A percentile compares a stretch with the other conserved stretches of the same genome.
These are phyloP conservation scores for Allium fistulosum DNA, from an alignment of 106 monocot genomes.

Conservation along the genomic window DNA sequence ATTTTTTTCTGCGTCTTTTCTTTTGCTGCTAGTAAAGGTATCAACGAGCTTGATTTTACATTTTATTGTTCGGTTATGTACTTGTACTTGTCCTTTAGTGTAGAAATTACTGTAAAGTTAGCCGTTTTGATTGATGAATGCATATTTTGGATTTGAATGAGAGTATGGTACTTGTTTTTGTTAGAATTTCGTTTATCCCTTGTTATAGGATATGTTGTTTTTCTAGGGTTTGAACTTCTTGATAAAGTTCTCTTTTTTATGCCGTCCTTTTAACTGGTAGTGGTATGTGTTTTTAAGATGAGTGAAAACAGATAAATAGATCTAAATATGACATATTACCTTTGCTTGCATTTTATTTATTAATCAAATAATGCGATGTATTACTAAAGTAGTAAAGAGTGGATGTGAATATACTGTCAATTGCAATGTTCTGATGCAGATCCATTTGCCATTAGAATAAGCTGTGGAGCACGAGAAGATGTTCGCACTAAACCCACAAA, in stretches of 20 bases:
- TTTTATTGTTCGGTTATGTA: not conserved
- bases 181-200: not conserved
- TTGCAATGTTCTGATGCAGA: constrained; percentile 34
- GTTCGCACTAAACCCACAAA: constrained; percentile 44
- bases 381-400: not conserved
- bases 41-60: not conserved
- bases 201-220: not conserved
- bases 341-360: not conserved
- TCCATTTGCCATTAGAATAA: constrained; percentile 75
- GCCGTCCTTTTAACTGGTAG: too few species aligned
- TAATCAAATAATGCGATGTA: too few species aligned
- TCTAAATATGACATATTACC: not conserved
- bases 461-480: constrained; percentile 79
- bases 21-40: not conserved
- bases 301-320: not conserved
- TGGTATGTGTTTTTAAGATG: not conserved
- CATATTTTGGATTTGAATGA: not conserved
- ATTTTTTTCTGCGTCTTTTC: not conserved
- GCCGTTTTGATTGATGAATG: not conserved
- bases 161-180: not conserved
- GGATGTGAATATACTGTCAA: not conserved
- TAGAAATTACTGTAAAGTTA: not conserved
- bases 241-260: too few species aligned
- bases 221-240: not conserved
- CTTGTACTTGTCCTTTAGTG: not conserved